A percentile compares a stretch with the other conserved stretches of the same genome.
These are phyloP conservation scores for Pyricularia grisea DNA, from an alignment of 2,329 filamentous ascomycete genomes.

Conservation along the genomic window DNA sequence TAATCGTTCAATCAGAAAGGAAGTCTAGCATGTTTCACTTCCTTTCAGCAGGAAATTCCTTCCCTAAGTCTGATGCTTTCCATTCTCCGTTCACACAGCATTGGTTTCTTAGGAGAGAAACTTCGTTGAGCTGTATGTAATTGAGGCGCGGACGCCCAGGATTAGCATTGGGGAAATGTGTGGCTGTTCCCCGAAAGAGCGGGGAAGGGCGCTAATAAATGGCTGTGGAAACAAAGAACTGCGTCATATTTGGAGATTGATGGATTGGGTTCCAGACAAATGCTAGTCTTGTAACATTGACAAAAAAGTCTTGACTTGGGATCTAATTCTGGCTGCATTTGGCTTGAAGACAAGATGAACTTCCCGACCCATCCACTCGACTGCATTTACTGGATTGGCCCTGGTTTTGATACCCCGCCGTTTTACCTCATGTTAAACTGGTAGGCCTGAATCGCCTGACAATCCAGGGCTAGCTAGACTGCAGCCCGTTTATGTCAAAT, in stretches of 20 bases:
- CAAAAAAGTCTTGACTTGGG: no score
- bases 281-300: no score
- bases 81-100: conserved; percentile 8
- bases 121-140: not conserved
- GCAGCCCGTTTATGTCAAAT: no score
- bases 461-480: no score
- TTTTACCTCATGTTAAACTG: no score
- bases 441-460: no score
- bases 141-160: not conserved
- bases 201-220: not conserved
- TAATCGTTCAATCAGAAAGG: no score
- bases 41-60: conserved; percentile 8
- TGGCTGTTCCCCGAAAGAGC: not conserved
- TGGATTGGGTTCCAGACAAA: no score
- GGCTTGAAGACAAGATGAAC: not conserved
- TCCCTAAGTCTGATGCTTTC: conserved; percentile 4
- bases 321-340: no score
- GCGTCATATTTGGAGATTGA: no score
- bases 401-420: not conserved
- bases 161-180: not conserved
- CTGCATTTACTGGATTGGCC: not conserved
- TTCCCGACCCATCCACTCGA: not conserved
- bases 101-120: conserved; percentile 7
- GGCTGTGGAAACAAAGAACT: no score
- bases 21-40: not conserved